A percentile compares a stretch with the other conserved stretches of the same genome.
These are phyloP conservation scores for Pseudogymnoascus sp. DNA, from an alignment of 2,329 filamentous ascomycete genomes.

Conservation along the genomic window DNA sequence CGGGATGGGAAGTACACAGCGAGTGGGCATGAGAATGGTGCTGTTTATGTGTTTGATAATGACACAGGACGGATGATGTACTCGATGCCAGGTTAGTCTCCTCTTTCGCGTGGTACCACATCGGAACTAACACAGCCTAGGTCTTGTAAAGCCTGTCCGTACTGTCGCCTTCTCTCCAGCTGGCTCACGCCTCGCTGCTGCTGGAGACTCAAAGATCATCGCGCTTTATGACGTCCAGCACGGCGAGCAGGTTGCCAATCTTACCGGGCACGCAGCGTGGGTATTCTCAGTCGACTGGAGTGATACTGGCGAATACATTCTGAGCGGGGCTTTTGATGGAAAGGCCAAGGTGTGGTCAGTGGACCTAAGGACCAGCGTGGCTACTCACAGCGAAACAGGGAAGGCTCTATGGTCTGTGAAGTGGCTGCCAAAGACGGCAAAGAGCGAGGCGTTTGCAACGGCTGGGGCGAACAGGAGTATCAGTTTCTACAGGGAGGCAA, in stretches of 20 bases:
- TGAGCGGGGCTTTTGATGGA: conserved; percentile 83
- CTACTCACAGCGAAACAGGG: conserved; percentile 86
- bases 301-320: conserved; percentile 79
- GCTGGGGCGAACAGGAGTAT: conserved; percentile 69
- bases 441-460: conserved; percentile 64
- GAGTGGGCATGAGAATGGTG: conserved; percentile 86
- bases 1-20: conserved; percentile 77
- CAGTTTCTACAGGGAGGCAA: conserved; percentile 78
- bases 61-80: conserved; percentile 77
- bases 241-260: conserved; percentile 83
- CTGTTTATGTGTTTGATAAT: conserved; percentile 92
- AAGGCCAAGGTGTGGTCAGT: conserved; percentile 96
- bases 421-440: conserved; percentile 66
- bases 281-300: conserved; percentile 90
- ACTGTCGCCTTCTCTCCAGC: conserved; percentile 81
- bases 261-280: conserved; percentile 76
- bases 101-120: background rate
- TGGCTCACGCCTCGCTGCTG: conserved; percentile 75
- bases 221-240: conserved; percentile 86
- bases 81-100: conserved; percentile 63
- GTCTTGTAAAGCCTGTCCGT: conserved; percentile 78
- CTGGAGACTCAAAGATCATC: conserved; percentile 81
- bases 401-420: conserved; percentile 75
- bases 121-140: conserved; percentile 32
- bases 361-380: conserved; percentile 73